phyloP scores from a whole-genome alignment of 2,329 filamentous ascomycete species.

The Aspergillus pseudoviridinutans region DNA sequence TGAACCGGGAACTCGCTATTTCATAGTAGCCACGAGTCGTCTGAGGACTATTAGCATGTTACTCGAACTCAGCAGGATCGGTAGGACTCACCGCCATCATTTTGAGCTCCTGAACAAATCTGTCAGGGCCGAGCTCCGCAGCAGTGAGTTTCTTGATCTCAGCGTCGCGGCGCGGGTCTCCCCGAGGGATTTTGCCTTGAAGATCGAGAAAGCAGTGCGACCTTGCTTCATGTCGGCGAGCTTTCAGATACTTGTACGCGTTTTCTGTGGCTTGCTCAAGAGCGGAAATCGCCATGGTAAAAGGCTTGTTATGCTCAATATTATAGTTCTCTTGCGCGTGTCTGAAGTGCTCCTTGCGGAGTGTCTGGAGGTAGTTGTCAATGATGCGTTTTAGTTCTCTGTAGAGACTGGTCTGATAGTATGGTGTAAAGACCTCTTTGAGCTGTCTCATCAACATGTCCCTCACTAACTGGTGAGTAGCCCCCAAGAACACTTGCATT shows the following conservation, averaged over 20 bases:
- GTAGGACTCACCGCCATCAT: conserved; percentile 40
- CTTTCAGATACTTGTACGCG: conserved; percentile 8
- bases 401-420: conserved; percentile 33
- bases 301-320: conserved; percentile 54
- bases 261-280: conserved; percentile 21
- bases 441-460: conserved; percentile 45
- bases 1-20: conserved; percentile 35
- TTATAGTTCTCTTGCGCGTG: conserved; percentile 49
- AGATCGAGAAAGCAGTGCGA: conserved; percentile 9
- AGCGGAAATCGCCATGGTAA: conserved; percentile 46
- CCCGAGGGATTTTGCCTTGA: conserved; percentile 11
- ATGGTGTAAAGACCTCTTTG: conserved; percentile 32
- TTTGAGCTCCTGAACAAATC: conserved; percentile 34
- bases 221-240: conserved; percentile 19
- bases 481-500: conserved; percentile 40
- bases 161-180: conserved; percentile 16
- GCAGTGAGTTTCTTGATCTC: conserved; percentile 24
- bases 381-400: conserved; percentile 40
- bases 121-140: conserved; percentile 29
- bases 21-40: conserved; percentile 37
- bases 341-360: conserved; percentile 37
- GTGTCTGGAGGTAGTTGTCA: conserved; percentile 43
- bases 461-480: conserved; percentile 27
- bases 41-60: conserved; percentile 18
- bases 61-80: not conserved